Conservation (phyloP, 306 rosid species). For the Amphicarpaea edgeworthii region DNA sequence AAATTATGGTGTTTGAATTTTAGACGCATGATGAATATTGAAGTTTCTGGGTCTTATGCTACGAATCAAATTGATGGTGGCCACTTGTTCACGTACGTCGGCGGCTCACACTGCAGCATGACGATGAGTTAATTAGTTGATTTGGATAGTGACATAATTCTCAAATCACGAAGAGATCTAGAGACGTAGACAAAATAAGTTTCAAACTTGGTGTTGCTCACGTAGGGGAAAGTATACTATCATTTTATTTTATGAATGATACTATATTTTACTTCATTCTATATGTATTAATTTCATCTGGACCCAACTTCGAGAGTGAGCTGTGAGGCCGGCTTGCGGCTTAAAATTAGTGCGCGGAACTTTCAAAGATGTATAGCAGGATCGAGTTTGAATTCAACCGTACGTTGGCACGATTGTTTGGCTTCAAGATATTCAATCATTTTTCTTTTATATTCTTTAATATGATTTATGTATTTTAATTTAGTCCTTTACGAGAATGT, state of each 20-base stretch:
- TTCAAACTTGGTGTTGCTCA: conserved; percentile 35
- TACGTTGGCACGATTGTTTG: background rate
- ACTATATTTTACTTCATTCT: background rate
- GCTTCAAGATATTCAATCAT: background rate
- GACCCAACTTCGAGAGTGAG: conserved; percentile 5
- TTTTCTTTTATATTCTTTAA: background rate
- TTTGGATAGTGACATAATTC: background rate
- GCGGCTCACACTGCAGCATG: conserved; percentile 13
- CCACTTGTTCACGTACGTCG: conserved; percentile 11
- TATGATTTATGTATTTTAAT: no score
- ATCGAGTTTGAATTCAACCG: conserved; percentile 8
- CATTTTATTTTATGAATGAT: background rate
- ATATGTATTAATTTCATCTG: background rate
- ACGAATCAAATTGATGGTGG: background rate
- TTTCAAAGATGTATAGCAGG: background rate
- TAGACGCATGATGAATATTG: conserved; percentile 24
- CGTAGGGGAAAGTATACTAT: background rate
- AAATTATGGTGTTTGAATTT: conserved; percentile 17
- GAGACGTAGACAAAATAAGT: background rate
- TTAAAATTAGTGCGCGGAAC: background rate
- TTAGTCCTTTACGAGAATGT: background rate
- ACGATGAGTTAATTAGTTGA: background rate
- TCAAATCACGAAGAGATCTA: background rate
- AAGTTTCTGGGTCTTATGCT: background rate
- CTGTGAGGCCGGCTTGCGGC: background rate